Conservation (phyloP, 495 filamentous ascomycete species). For the Xylaria venustula region DNA sequence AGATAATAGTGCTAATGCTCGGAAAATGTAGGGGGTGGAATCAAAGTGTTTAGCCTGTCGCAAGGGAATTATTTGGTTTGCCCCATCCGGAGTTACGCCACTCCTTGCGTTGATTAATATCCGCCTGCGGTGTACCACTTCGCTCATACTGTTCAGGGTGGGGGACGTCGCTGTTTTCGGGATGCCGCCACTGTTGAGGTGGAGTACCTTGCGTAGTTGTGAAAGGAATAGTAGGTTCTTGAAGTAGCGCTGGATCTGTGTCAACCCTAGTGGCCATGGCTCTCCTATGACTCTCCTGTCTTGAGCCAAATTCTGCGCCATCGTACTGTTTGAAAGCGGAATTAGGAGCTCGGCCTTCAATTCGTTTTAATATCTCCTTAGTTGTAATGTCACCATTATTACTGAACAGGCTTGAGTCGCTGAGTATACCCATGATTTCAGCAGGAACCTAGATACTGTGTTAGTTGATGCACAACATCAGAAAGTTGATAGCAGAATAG, state of each 20-base stretch:
- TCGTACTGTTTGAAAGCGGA: constrained; percentile 56
- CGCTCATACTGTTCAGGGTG: constrained; percentile 36
- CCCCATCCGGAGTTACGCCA: constrained; percentile 56
- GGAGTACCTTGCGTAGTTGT: constrained; percentile 39
- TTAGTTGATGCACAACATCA: constrained; percentile 26
- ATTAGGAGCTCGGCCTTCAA: constrained; percentile 69
- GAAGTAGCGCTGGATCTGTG: constrained; percentile 71
- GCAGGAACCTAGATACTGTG: constrained; percentile 89
- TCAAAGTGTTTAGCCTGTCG: constrained; percentile 20
- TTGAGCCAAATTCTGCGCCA: constrained; percentile 54
- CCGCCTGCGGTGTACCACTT: constrained; percentile 35
- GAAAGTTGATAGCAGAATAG: constrained; percentile 4
- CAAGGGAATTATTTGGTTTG: constrained; percentile 36
- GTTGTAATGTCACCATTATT: constrained; percentile 84
- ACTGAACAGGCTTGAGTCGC: constrained; percentile 77
- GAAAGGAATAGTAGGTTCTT: constrained; percentile 53
- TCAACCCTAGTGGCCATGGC: constrained; percentile 62
- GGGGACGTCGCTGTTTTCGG: constrained; percentile 35
- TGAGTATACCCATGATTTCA: constrained; percentile 81
- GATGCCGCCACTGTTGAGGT: constrained; percentile 42
- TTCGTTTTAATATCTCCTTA: constrained; percentile 92
- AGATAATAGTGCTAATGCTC: constrained; percentile 12
- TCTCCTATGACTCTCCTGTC: constrained; percentile 42
- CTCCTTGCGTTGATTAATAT: constrained; percentile 39
- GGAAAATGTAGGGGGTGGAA: constrained; percentile 9